Evolutionary conservation across 2,329 filamentous ascomycete genomes (phyloP), one percentile per base, ranked within the genome.

Genomic region (Dothistroma pini): DNA sequence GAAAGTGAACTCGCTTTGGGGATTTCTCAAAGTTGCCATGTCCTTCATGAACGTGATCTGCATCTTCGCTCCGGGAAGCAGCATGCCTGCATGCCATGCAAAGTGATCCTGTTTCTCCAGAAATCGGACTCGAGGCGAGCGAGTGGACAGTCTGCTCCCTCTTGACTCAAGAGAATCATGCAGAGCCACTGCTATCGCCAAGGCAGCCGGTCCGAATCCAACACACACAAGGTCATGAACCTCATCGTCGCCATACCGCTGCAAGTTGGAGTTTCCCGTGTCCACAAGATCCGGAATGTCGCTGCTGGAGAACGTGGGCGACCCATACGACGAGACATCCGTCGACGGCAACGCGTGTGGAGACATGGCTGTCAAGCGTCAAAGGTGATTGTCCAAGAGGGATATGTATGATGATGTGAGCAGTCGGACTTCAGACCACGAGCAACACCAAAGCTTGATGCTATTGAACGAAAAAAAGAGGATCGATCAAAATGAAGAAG

Each of bases 21-120:
- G 93, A 74, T 97, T 88, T 60, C 93, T 85, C 68, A 96, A 82
- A 3, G 91, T 95, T 3, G 93, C 93, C 75, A 97, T 85, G 74
- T 97, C 93, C 79, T 97, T 97, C 79, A 97, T 84, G 79, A 96
- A 97, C 10, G 91, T 96, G 69, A 97, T 97, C 75, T 97, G 93
- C 93, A 97, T 97, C 78, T 89, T 92, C 56, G 93, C 90, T 5
- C 92, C 93, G 0, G 92, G 91, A 2, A 97, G 84, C 61, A 97
- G 86, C 93, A 97, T 97, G 62, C 93, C 93, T 0, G 91, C 87
- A 76, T 97, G 93, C 93, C 93, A 97, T 61, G 89, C 86, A 72
- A 97, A 97, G 53, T 83, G 79, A 34, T 81, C 72, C 77, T 97
- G 93, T 75, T 90, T 89, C 80, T 97, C 93, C 25, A 97, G 78